These are phyloP conservation scores for Kewa caespitosa DNA, from an alignment of 179 eudicot genomes.

Conservation along the genomic window DNA sequence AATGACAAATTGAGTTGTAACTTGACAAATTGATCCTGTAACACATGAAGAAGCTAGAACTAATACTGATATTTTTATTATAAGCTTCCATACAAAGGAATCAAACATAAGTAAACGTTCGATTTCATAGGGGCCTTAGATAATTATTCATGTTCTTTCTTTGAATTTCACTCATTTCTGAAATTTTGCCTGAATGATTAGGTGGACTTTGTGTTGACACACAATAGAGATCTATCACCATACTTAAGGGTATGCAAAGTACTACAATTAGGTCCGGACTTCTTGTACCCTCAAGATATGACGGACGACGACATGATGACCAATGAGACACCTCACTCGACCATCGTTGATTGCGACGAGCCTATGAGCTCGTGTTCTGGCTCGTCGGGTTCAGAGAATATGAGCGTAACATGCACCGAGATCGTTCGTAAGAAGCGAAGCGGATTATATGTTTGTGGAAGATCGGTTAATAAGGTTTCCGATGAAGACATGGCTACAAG, in stretches of 20 bases:
- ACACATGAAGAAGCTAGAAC: too few species aligned
- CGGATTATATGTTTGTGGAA: slow-evolving; percentile 59
- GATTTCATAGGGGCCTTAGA: neutral
- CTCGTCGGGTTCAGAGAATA: slow-evolving; percentile 73
- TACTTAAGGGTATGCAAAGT: slow-evolving; percentile 70
- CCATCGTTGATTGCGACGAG: slow-evolving; percentile 71
- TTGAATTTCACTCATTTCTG: neutral
- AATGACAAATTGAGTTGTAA: too few species aligned
- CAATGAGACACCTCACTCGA: slow-evolving; percentile 61
- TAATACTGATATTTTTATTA: too few species aligned
- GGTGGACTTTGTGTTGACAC: slow-evolving; percentile 85
- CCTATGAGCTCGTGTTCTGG: slow-evolving; percentile 66
- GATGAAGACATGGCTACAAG: slow-evolving; percentile 88
- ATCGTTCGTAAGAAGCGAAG: slow-evolving; percentile 79
- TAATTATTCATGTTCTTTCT: neutral
- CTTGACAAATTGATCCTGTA: too few species aligned
- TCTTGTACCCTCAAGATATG: slow-evolving; percentile 82
- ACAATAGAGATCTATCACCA: slow-evolving; percentile 76
- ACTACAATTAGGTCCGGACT: slow-evolving; percentile 84
- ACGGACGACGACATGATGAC: slow-evolving; percentile 69
- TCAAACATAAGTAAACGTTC: too few species aligned
- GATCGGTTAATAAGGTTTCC: slow-evolving; percentile 50
- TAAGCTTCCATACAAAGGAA: too few species aligned
- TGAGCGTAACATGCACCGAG: slow-evolving; percentile 56
- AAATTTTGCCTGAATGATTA: slow-evolving; percentile 17